phyloP scores from a whole-genome alignment of 129 eudicot species.

The Tanacetum coccineum region DNA sequence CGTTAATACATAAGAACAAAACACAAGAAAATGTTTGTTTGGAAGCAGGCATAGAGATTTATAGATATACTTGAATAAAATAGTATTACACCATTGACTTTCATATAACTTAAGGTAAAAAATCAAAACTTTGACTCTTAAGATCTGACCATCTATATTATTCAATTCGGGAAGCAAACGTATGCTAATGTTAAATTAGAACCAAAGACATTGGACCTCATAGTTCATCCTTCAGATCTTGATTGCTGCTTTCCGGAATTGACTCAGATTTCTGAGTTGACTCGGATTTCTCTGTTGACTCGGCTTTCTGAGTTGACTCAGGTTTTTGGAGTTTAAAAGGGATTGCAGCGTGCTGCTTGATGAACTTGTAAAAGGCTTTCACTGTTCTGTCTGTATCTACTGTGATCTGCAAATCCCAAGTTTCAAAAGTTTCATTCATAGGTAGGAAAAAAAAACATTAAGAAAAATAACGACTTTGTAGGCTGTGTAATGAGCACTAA shows the following conservation, averaged over 20 bases:
- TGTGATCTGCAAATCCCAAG: conserved; percentile 44
- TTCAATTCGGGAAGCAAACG: conserved; percentile 13
- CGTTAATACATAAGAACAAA: conserved; percentile 27
- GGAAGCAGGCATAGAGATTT: background rate
- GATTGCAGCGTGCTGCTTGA: conserved; percentile 70
- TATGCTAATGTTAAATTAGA: conserved; percentile 24
- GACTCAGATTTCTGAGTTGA: conserved; percentile 26
- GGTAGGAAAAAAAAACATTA: background rate
- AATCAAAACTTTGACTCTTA: background rate
- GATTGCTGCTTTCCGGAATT: conserved; percentile 28
- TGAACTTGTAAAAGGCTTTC: conserved; percentile 62
- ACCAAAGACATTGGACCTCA: conserved; percentile 18
- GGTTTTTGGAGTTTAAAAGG: conserved; percentile 77
- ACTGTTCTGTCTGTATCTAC: conserved; percentile 61
- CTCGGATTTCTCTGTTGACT: conserved; percentile 29
- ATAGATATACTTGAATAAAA: conserved; percentile 2
- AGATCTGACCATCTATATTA: conserved; percentile 11
- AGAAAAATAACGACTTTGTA: conserved; percentile 6
- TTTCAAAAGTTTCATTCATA: background rate
- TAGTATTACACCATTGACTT: conserved; percentile 23
- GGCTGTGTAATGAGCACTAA: conserved; percentile 27
- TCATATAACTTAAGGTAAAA: background rate
- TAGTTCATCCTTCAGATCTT: conserved; percentile 49
- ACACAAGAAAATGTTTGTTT: background rate
- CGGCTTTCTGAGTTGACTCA: conserved; percentile 43